Base-by-base conservation (phyloP, 352 stramenopile species). In the Thalassiosira livingstoniorum region DNA sequence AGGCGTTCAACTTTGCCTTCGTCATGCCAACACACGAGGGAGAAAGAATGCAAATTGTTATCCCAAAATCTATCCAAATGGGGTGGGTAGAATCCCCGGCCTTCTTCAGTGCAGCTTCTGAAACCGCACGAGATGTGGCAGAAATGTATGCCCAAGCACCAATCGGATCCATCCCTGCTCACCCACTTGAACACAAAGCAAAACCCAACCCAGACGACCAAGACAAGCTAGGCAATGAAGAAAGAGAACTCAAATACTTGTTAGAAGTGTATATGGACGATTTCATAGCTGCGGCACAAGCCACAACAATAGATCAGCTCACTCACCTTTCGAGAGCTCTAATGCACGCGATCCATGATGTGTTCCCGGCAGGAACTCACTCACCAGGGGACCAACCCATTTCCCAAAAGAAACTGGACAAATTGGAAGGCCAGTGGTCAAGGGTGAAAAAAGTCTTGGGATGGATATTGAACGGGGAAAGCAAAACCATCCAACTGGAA, bases 241-340 rank as follows among this genome's bases (percentile, higher is more conserved):
- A 2, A 45, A 27, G 32, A 3, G 0, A 23, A 10, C 31, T 81
- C 0, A 4, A 43, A 25, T 81, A 75, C 32, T 25, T 78, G 11
- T 4, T 78, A 21, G 64, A 78, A 11, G 62, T 83, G 5, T 78
- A 78, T 67, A 67, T 83, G 4, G 64, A 83, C 43, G 66, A 83
- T 70, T 83, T 71, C 39, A 67, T 72, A 7, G 4, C 34, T 25
- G 18, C 78, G 15, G 67, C 62, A 0, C 58, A 69, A 21, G 4
- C 57, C 2, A 66, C n/a, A 0, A 60, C 47, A 2, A 15, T 70
- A 25, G 45, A 78, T n/a, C 61, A 75, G 21, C n/a, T 84, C 1
- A 7, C 29, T 5, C 57, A 74, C 29, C 7, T 75, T 0, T 2
- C 58, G 42, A 32, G 60, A 4, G 51, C 58, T 4, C 18, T 78